These are phyloP conservation scores for Neoboletus magnificus DNA, from an alignment of 768 basidiomycete species.

Conservation along the genomic window DNA sequence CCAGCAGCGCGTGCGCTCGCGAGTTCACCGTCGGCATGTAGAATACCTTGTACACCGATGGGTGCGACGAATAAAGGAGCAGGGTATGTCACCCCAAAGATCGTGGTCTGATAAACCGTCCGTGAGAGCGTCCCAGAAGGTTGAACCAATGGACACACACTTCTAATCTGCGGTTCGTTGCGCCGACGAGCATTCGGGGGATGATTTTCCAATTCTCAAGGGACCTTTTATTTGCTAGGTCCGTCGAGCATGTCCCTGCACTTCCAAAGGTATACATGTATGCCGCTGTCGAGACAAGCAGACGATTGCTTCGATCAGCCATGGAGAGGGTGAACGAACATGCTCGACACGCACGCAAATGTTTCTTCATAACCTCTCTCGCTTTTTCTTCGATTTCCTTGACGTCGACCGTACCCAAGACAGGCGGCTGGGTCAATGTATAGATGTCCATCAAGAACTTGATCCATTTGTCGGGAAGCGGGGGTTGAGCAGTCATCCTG, in stretches of 20 bases:
- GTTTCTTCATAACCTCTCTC: constrained; percentile 55
- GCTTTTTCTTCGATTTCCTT: constrained; percentile 68
- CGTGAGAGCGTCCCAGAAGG: not conserved
- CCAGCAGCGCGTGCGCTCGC: constrained; percentile 64
- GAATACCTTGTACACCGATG: constrained; percentile 75
- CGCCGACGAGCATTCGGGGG: constrained; percentile 73
- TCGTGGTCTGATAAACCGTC: constrained; percentile 48
- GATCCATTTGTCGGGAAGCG: constrained; percentile 25
- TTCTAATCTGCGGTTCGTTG: constrained; percentile 54
- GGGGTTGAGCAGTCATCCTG: constrained; percentile 18
- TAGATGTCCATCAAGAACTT: constrained; percentile 26
- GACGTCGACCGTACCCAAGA: constrained; percentile 56
- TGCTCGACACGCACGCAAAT: constrained; percentile 41
- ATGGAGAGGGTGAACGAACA: not conserved
- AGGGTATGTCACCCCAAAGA: constrained; percentile 64
- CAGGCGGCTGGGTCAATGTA: constrained; percentile 10
- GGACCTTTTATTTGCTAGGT: constrained; percentile 60
- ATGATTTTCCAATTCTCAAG: constrained; percentile 70
- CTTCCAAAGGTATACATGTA: constrained; percentile 77
- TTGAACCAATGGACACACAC: constrained; percentile 34
- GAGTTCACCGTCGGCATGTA: constrained; percentile 68
- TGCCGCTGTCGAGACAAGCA: constrained; percentile 41
- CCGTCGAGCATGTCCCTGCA: constrained; percentile 69
- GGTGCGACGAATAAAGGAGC: constrained; percentile 67
- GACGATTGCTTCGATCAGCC: not conserved